These are phyloP conservation scores for Hymenoscyphus fructigenus DNA, from an alignment of 2,329 filamentous ascomycete genomes.

Conservation along the genomic window DNA sequence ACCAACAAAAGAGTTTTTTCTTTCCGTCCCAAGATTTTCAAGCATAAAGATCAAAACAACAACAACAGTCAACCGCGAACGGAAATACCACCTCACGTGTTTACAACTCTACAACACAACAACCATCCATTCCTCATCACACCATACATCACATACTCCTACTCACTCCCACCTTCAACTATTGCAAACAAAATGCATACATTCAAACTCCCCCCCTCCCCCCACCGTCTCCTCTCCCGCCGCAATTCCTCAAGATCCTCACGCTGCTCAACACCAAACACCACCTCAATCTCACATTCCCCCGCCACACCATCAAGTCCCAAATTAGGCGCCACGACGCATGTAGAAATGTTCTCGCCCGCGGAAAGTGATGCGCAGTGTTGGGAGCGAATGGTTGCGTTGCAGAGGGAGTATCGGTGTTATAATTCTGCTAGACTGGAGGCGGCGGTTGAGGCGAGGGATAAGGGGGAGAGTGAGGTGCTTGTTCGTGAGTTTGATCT, in stretches of 20 bases:
- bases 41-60: neutral
- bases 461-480: constrained; percentile 12
- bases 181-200: neutral
- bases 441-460: constrained; percentile 34
- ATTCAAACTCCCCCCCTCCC: neutral
- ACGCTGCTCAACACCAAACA: neutral
- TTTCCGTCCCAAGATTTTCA: neutral
- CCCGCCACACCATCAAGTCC: neutral
- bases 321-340: neutral
- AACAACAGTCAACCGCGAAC: neutral
- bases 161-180: neutral
- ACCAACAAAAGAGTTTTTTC: neutral
- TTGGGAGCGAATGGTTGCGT: constrained; percentile 32
- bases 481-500: constrained; percentile 4
- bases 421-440: constrained; percentile 36
- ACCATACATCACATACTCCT: neutral
- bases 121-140: neutral
- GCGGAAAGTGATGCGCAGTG: constrained; percentile 27
- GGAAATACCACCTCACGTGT: neutral
- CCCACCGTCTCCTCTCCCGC: constrained; percentile 2
- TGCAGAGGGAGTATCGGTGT: constrained; percentile 35
- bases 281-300: neutral
- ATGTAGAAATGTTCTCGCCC: constrained; percentile 1
- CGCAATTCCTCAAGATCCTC: constrained; percentile 5
- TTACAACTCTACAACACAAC: neutral